These are phyloP conservation scores for Pouteria glomerata DNA, from an alignment of 148 eudicot species.

Conservation along the genomic window DNA sequence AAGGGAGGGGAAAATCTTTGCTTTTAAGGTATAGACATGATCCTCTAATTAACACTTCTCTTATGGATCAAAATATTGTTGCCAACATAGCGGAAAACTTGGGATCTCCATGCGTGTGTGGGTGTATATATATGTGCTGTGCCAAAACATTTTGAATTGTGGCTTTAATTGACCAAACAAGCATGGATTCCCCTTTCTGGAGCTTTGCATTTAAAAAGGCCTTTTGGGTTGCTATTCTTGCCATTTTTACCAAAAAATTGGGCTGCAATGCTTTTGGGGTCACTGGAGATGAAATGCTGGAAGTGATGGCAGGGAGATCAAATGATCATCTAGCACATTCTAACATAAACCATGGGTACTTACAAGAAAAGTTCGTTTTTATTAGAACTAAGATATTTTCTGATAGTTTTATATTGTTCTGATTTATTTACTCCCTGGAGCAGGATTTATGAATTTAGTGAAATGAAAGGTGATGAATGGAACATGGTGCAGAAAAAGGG, in stretches of 20 bases:
- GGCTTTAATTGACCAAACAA: not conserved
- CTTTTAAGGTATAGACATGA: constrained; percentile 24
- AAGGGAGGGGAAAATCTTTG: constrained; percentile 15
- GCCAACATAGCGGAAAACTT: not conserved
- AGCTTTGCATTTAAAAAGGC: not conserved
- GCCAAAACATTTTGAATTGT: not conserved
- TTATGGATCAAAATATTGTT: constrained; percentile 9
- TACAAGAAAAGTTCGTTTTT: not conserved
- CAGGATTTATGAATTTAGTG: constrained; percentile 21
- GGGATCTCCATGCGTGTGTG: no score
- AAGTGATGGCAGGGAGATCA: not conserved
- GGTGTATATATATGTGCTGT: constrained; percentile 1
- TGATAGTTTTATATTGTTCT: not conserved
- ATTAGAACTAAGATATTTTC: not conserved
- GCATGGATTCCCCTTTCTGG: constrained; percentile 1
- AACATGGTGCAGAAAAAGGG: constrained; percentile 63
- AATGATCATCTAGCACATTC: not conserved
- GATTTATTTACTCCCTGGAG: not conserved
- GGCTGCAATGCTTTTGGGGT: not conserved
- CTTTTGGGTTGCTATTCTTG: constrained; percentile 6
- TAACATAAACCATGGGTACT: constrained; percentile 10
- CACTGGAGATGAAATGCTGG: constrained; percentile 8
- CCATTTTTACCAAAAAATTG: not conserved
- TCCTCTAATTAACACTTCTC: constrained; percentile 20
- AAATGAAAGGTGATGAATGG: constrained; percentile 57